Conservation (phyloP, 371 early-diverging fungal genomes). For the Globomyces sp. region DNA sequence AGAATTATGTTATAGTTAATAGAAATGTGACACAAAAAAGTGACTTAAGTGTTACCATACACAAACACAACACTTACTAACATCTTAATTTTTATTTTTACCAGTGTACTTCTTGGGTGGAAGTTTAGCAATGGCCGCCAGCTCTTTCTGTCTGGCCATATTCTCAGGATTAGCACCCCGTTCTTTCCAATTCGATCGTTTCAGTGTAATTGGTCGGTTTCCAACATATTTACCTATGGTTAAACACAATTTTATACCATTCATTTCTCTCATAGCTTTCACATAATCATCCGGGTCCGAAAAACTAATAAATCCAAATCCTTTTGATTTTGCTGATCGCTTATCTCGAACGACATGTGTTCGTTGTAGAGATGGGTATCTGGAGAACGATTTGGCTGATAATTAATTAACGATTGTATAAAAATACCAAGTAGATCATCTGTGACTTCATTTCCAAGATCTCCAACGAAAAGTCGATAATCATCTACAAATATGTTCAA, state of each 20-base stretch:
- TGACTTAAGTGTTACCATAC: background rate
- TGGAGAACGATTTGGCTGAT: slow-evolving; percentile 70
- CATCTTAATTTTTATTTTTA: background rate
- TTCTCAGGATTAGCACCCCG: slow-evolving; percentile 71
- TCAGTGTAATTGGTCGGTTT: slow-evolving; percentile 87
- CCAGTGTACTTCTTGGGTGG: background rate
- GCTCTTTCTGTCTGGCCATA: slow-evolving; percentile 13
- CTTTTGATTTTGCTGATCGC: slow-evolving; percentile 43
- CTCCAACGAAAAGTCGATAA: slow-evolving; percentile 83
- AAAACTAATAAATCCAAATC: slow-evolving; percentile 65
- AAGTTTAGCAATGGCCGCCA: slow-evolving; percentile 10
- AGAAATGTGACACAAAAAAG: too few species aligned
- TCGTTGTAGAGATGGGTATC: slow-evolving; percentile 73
- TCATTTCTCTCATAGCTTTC: slow-evolving; percentile 84
- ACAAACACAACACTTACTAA: background rate
- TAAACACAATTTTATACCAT: slow-evolving; percentile 57
- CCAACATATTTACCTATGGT: slow-evolving; percentile 91
- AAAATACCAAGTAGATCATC: slow-evolving; percentile 55
- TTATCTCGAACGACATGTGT: slow-evolving; percentile 62
- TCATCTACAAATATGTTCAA: slow-evolving; percentile 58
- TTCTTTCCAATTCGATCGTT: slow-evolving; percentile 94
- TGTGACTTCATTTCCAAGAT: slow-evolving; percentile 84
- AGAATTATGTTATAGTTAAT: too few species aligned
- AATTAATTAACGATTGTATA: too few species aligned
- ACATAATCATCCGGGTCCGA: slow-evolving; percentile 80